Evolutionary conservation across 768 basidiomycete genomes (phyloP), one percentile per base, ranked within the genome.

Genomic region (Boletus rubescentipes): DNA sequence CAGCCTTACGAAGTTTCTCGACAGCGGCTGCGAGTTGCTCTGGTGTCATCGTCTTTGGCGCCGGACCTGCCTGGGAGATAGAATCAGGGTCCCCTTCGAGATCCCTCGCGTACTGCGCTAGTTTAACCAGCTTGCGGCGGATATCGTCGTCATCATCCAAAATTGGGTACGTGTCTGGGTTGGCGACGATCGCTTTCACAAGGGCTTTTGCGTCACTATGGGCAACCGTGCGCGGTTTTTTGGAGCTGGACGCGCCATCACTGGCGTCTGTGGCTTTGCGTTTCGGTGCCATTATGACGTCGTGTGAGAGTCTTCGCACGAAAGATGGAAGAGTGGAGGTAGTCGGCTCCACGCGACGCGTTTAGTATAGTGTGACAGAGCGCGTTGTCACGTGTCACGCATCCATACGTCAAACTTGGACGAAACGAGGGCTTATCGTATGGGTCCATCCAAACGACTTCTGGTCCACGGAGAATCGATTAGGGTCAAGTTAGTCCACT

Each of bases 1-100:
- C 75, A 41, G 77, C 77, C 53, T 70, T 73, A 23, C 73, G 60
- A 16, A 83, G 65, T 56, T 79, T 82, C 57, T 73, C 75, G 0
- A 76, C 77, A 4, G 75, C 78, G 0, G 49, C 70, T n/a, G 70
- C 63, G 29, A 82, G 51, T 49, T 80, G 70, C 35, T 72, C 69
- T 6, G 64, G 60, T 0, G 72, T 66, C 70, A 74, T 76, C n/a
- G 59, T 55, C 60, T 72, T 69, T 20, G 63, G 56, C n/a, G 42
- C 44, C 4, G 52, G 38, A 32, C 53, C 46, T 46, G 32, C 20
- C 7, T 45, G 50, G 16, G 52, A 29, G 9, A 49, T 31, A 61
- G 68, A 53, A 59, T 66, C 47, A 61, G 70, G 18, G 46, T 67
- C 32, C 54, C 61, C 57, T 59, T 74, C 69, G 14, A 77, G 68